These are phyloP conservation scores for Dothiorella sarmentorum DNA, from an alignment of 2,329 filamentous ascomycete genomes.

Conservation along the genomic window DNA sequence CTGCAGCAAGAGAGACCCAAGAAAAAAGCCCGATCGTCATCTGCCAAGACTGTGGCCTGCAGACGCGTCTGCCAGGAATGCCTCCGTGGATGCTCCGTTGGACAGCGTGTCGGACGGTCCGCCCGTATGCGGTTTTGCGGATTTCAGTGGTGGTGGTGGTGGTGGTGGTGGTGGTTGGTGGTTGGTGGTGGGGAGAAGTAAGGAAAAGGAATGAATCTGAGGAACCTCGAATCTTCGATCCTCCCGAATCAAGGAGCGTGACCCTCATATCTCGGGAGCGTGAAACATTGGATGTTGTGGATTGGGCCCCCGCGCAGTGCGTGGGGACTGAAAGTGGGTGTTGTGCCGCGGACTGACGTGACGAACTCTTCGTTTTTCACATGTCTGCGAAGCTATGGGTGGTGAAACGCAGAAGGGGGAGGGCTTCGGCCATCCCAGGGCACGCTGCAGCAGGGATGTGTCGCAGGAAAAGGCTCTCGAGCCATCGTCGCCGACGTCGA, in stretches of 20 bases:
- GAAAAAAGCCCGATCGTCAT: constrained; percentile 17
- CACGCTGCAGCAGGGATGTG: constrained; percentile 12
- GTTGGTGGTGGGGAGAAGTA: constrained; percentile 3
- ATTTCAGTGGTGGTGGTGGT: constrained; percentile 6
- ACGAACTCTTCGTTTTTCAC: constrained; percentile 13
- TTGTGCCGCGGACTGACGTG: constrained; percentile 11
- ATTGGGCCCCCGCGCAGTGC: not conserved
- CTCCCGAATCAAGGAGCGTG: not conserved
- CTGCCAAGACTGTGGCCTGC: constrained; percentile 8
- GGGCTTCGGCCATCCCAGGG: constrained; percentile 1
- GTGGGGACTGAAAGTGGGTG: not conserved
- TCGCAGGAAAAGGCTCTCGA: constrained; percentile 10
- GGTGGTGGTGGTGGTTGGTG: too few relatives aligned
- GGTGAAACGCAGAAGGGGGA: constrained; percentile 4
- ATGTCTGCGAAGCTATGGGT: constrained; percentile 11
- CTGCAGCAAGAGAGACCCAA: constrained; percentile 18
- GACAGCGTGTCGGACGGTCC: constrained; percentile 8
- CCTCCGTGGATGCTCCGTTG: constrained; percentile 6
- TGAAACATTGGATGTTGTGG: constrained; percentile 7
- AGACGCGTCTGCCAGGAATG: not conserved
- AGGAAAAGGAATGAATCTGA: constrained; percentile 8
- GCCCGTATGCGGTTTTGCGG: constrained; percentile 1
- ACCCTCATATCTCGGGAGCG: constrained; percentile 1
- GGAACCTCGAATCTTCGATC: not conserved
- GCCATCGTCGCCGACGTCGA: constrained; percentile 4